Evolutionary conservation across 1,284 basidiomycete genomes (phyloP).

Genomic region (Pyrrhoderma noxium): DNA sequence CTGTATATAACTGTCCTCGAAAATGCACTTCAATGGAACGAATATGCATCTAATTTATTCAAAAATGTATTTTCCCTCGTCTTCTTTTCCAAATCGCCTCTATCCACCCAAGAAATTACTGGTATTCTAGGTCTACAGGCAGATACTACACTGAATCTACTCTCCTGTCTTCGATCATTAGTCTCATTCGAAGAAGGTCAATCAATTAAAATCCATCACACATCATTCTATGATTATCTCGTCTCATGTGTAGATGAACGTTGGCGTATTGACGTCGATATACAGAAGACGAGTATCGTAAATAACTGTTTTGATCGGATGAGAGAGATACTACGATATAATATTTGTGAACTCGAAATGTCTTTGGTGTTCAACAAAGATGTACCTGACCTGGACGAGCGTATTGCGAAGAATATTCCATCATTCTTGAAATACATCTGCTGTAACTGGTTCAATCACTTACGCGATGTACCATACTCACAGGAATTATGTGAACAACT

Average conservation of each 20-base stretch:
- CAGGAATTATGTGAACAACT: too few species aligned
- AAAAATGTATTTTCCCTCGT: background rate
- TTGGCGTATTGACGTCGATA: too few species aligned
- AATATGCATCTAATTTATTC: background rate
- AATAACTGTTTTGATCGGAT: background rate
- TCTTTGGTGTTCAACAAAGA: slow-evolving; percentile 1
- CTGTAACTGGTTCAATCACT: too few species aligned
- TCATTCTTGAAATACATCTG: too few species aligned
- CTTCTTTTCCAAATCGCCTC: background rate
- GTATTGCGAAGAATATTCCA: too few species aligned
- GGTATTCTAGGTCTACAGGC: background rate
- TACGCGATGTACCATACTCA: too few species aligned
- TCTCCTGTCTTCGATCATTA: background rate
- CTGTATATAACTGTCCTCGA: background rate
- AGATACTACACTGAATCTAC: background rate
- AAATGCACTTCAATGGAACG: background rate
- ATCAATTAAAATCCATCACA: background rate
- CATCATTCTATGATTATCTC: too few species aligned
- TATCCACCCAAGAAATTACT: background rate
- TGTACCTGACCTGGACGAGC: too few species aligned
- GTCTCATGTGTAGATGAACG: too few species aligned
- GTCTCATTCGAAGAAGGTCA: background rate
- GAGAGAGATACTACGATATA: background rate
- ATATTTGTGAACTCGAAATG: slow-evolving; percentile 5
- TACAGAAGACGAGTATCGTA: too few species aligned